Evolutionary conservation across 176 grass and related monocot species (phyloP).

Genomic region (Tillandsia leiboldiana): DNA sequence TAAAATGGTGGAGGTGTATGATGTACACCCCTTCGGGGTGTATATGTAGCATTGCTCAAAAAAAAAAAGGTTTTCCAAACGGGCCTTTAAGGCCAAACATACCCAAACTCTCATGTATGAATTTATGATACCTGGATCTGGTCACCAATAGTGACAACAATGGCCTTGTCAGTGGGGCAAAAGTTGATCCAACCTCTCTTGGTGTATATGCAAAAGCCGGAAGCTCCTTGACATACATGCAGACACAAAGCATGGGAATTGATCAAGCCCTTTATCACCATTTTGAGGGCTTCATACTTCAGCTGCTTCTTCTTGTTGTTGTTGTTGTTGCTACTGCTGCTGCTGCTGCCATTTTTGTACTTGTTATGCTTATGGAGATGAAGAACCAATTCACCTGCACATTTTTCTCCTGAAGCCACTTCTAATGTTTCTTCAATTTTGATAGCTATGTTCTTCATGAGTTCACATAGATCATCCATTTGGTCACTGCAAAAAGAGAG

Average conservation of each 20-base stretch:
- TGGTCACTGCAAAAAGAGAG: background rate
- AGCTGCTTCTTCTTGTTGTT: constrained; percentile 6
- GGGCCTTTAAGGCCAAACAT: too few relatives aligned
- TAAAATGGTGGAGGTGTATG: too few relatives aligned
- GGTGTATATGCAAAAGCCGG: constrained; percentile 38
- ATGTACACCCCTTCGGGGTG: too few relatives aligned
- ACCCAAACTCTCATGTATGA: background rate
- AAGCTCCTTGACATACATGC: constrained; percentile 36
- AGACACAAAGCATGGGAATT: constrained; percentile 28
- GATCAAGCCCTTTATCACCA: constrained; percentile 37
- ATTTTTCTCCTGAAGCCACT: too few relatives aligned
- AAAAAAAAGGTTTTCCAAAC: too few relatives aligned
- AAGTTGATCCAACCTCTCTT: constrained; percentile 46
- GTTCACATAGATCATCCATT: constrained; percentile 1
- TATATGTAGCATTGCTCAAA: too few relatives aligned
- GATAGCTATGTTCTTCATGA: constrained; percentile 4
- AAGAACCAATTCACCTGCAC: constrained; percentile 11
- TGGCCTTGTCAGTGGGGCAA: constrained; percentile 22
- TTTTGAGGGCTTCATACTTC: constrained; percentile 29
- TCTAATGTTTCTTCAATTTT: constrained; percentile 13
- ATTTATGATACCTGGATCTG: constrained; percentile 31
- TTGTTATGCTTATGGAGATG: constrained; percentile 35
- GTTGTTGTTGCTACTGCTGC: constrained; percentile 3
- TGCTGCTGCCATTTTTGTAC: background rate
- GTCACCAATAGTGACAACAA: constrained; percentile 54